These are phyloP conservation scores for Aspergillus diversus DNA, from an alignment of 495 filamentous ascomycete genomes.

Conservation along the genomic window DNA sequence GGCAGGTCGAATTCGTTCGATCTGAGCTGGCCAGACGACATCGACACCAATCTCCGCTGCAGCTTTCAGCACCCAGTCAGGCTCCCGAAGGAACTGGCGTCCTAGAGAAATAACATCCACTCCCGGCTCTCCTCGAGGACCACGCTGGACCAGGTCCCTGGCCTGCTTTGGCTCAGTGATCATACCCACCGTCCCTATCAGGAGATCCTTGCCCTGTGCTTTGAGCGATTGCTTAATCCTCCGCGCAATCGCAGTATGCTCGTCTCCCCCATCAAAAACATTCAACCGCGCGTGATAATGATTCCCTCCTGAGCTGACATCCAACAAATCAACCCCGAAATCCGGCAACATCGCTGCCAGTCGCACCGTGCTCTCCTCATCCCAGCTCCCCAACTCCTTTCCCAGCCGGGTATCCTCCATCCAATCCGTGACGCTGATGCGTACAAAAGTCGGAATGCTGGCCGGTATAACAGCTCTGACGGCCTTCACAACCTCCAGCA, in stretches of 20 bases:
- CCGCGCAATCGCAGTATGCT: not conserved
- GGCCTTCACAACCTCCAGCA: slow-evolving; percentile 58
- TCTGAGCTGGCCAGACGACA: not conserved
- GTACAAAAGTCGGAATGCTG: slow-evolving; percentile 67
- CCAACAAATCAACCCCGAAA: slow-evolving; percentile 63
- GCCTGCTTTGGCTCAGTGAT: slow-evolving; percentile 9
- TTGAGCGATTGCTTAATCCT: not conserved
- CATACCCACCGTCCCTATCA: slow-evolving; percentile 5
- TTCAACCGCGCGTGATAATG: not conserved
- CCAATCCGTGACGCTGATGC: slow-evolving; percentile 64
- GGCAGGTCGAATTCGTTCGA: not conserved
- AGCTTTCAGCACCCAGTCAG: slow-evolving; percentile 5
- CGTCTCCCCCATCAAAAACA: not conserved
- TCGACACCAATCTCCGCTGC: not conserved
- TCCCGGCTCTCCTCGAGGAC: not conserved
- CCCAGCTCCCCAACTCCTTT: slow-evolving; percentile 55
- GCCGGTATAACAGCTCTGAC: slow-evolving; percentile 54
- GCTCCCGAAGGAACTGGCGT: slow-evolving; percentile 6
- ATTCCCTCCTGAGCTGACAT: slow-evolving; percentile 62
- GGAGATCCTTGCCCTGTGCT: not conserved
- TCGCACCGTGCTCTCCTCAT: slow-evolving; percentile 55
- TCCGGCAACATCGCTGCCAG: slow-evolving; percentile 56
- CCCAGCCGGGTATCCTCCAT: slow-evolving; percentile 49
- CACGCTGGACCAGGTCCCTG: not conserved
- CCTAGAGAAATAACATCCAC: not conserved